Conservation (phyloP, 1,139 yeast genomes). For the Pichia sp. region DNA sequence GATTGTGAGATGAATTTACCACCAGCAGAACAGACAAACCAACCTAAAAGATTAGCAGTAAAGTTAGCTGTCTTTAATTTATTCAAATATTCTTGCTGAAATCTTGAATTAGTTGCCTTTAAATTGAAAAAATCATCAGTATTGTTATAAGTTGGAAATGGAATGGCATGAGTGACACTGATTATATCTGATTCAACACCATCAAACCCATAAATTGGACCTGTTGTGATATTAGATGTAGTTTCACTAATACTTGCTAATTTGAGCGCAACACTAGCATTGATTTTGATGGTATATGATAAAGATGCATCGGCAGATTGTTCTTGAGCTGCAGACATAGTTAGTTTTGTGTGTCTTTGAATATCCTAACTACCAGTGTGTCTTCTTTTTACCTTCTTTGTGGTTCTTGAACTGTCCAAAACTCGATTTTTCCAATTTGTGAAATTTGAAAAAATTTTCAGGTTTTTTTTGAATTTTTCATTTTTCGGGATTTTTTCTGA, state of each 20-base stretch:
- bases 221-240: constrained; percentile 56
- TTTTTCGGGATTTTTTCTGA: background rate
- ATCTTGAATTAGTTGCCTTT: constrained; percentile 53
- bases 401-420: background rate
- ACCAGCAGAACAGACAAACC: constrained; percentile 67
- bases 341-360: background rate
- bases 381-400: too few species aligned
- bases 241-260: constrained; percentile 71
- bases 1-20: constrained; percentile 66
- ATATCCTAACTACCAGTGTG: too few species aligned
- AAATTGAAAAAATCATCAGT: constrained; percentile 49
- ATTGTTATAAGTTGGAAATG: constrained; percentile 31
- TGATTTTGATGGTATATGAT: constrained; percentile 34
- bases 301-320: constrained; percentile 1
- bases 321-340: constrained; percentile 3
- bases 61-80: constrained; percentile 57
- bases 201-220: constrained; percentile 74
- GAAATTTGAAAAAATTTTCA: background rate
- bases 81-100: constrained; percentile 63
- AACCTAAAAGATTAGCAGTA: constrained; percentile 73
- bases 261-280: constrained; percentile 60
- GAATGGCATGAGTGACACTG: constrained; percentile 47
- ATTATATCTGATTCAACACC: constrained; percentile 41
- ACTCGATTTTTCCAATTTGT: background rate
- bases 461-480: background rate